Evolutionary conservation across 2,329 filamentous ascomycete species (phyloP), one percentile per base, ranked within the genome.

Genomic region (Emydomyces testavorans): DNA sequence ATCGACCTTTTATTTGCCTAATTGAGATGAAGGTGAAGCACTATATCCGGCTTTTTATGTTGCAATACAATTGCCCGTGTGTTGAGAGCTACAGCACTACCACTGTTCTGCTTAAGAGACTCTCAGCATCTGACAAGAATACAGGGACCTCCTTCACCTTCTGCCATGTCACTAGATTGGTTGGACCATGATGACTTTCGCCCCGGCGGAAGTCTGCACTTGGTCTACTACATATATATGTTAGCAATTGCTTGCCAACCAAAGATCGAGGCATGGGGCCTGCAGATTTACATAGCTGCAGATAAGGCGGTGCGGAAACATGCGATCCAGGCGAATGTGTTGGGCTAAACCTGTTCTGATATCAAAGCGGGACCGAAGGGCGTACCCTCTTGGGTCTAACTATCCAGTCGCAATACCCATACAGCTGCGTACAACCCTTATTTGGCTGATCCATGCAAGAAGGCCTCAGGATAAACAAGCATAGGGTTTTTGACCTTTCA

Each of bases 381-480:
- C n/a, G n/a, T n/a, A n/a, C 74, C 3, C 73, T 73, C 10, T 73
- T 72, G 39, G 84, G 66, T 8, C 63, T 65, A 2, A 64, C 60
- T 1, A 85, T 62, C 83, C 83, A 87, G 61, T 81, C 74, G 54
- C n/a, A 86, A 73, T 0, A 75, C 71, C 79, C 79, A 85, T 10
- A 82, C 65, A 36, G 75, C 70, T 73, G 49, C 40, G 35, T 50
- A 16, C 18, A 46, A 31, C 31, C 44, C 44, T 18, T 16, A 39
- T 46, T 29, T 21, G 13, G 28, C 31, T 36, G 31, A 13, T 29
- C 21, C 7, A 21, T 32, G n/a, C 5, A 28, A 45, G 49, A 41
- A 31, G 16, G 64, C 71, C 78, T 65, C 87, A 79, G 51, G 87
- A 60, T 88, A 83, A 3, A 76, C 79, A 52, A 85, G 61, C 1